Evolutionary conservation across 495 filamentous ascomycete species (phyloP), one percentile per base, ranked within the genome.

Genomic region (Paragyromitra xinjiangensis): DNA sequence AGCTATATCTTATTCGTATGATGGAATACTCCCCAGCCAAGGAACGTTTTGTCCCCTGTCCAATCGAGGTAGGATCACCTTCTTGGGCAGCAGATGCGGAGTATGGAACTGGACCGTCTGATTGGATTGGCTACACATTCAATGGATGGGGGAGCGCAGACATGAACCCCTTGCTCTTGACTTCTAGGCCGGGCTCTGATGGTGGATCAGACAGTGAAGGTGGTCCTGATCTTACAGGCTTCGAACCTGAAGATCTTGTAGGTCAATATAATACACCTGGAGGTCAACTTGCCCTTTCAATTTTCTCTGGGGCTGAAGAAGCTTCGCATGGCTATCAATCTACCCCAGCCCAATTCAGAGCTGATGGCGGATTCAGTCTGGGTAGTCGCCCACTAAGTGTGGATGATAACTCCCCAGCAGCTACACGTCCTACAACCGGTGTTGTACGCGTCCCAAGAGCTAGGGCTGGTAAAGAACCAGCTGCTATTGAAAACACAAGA

Each of bases 1-100:
- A 80, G 12, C 48, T 75, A 53, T 80, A 63, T 44, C 78, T 75
- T 44, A 80, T 81, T 26, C 78, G 78, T 14, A 68, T 80, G 53
- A 55, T 73, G 44, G 71, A 80, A 66, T 80, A 77, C 37, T 55
- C 39, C 26, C 14, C 22, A 29, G 29, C 24, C 58, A 76, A 70
- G 45, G 69, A 65, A 29, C 64, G 61, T 53, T 69, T 80, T 39
- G 34, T 81, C 11, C 78, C 78, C 24, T 80, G 78, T 19, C 64
- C 80, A 34, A 64, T 80, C 11, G 71, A 77, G 34, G 42, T 65
- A 34, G 48, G 56, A 37, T 2, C 69, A 61, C 69, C 74, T 22
- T 73, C 51, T 16, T 73, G 68, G 68, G 69, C 74, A 40, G 74
- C 74, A 1, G 71, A 65, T 40, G 65, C 48, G 2, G 50, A 64